A percentile compares a stretch with the other conserved stretches of the same genome.
These are phyloP conservation scores for Boehmeria nivea DNA, from an alignment of 306 rosid species.

Conservation along the genomic window DNA sequence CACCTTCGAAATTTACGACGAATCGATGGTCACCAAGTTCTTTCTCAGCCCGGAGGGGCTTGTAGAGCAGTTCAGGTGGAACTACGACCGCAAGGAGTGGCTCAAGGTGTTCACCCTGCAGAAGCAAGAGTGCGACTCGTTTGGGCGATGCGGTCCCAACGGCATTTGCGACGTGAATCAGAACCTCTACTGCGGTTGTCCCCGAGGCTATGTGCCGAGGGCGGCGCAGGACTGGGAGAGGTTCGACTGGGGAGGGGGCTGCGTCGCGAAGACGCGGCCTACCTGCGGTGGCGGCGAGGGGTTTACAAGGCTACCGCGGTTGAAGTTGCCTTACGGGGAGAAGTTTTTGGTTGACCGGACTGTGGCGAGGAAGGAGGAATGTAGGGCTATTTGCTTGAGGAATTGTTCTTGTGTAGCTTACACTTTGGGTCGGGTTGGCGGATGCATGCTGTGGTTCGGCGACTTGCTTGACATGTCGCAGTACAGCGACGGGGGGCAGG, in stretches of 20 bases:
- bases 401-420: conserved; percentile 37
- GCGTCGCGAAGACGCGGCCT: conserved; percentile 6
- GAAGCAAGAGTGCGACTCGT: conserved; percentile 31
- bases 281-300: conserved; percentile 15
- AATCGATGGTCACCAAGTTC: neutral
- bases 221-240: conserved; percentile 1
- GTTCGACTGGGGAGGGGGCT: conserved; percentile 8
- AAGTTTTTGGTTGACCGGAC: neutral
- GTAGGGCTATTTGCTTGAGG: conserved; percentile 18
- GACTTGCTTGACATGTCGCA: conserved; percentile 21
- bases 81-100: conserved; percentile 11
- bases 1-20: neutral
- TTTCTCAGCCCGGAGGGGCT: conserved; percentile 24
- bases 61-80: conserved; percentile 19
- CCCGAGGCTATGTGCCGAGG: conserved; percentile 3
- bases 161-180: neutral
- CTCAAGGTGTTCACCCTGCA: conserved; percentile 8
- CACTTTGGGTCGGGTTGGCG: conserved; percentile 33
- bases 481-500: conserved; percentile 32
- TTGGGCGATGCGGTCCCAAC: conserved; percentile 5
- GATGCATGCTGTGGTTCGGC: conserved; percentile 41
- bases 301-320: neutral
- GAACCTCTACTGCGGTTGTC: conserved; percentile 6
- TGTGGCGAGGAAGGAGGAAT: conserved; percentile 9
- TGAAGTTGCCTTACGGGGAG: conserved; percentile 18